A percentile compares a stretch with the other conserved stretches of the same genome.
These are phyloP conservation scores for Yarrowia alimentaria DNA, from an alignment of 805 yeast species.

Conservation along the genomic window DNA sequence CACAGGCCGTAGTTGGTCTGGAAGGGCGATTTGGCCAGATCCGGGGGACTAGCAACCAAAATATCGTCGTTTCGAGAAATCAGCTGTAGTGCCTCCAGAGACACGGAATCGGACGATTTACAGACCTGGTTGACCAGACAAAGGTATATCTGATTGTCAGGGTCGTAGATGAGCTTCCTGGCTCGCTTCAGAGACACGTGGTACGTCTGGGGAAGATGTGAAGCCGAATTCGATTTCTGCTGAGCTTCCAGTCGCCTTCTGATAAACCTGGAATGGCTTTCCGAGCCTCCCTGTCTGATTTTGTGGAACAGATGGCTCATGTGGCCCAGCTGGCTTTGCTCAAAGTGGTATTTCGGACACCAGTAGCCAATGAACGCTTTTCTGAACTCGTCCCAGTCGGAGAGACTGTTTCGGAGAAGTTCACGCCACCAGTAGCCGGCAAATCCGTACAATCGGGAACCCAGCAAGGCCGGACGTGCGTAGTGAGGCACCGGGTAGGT, in stretches of 20 bases:
- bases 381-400: constrained; percentile 13
- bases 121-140: background rate
- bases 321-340: no score
- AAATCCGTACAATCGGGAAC: background rate
- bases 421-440: constrained; percentile 13
- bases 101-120: no score
- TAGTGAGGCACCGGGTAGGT: constrained; percentile 5
- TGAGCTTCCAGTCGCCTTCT: no score
- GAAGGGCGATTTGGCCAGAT: constrained; percentile 1
- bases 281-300: constrained; percentile 1
- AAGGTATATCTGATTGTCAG: constrained; percentile 11
- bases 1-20: constrained; percentile 11
- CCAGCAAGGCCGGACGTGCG: background rate
- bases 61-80: background rate
- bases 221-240: no score
- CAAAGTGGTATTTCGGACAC: background rate
- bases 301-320: constrained; percentile 12
- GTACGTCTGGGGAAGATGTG: constrained; percentile 2
- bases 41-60: background rate
- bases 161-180: constrained; percentile 15
- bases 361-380: background rate
- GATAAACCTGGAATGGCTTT: background rate
- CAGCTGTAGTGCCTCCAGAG: constrained; percentile 1
- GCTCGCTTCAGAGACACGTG: constrained; percentile 1
- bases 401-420: background rate